Evolutionary conservation across 441 rosid genomes (phyloP), one percentile per base, ranked within the genome.

Genomic region (Arabidopsis hybrid): DNA sequence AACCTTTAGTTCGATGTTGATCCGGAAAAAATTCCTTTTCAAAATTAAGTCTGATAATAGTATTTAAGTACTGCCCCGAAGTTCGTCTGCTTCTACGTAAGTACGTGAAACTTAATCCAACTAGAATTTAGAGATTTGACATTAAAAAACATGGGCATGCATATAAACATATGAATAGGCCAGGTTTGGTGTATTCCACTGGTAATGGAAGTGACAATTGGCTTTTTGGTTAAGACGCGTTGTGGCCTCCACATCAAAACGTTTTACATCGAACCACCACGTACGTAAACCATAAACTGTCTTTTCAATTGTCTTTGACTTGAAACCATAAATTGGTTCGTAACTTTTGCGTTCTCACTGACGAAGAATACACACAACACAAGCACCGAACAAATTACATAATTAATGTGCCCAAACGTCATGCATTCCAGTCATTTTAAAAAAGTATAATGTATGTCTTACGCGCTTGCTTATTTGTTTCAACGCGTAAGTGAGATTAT

Each of bases 141-240:
- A 29, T 29, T 21, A 21, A 21, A 21, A 21, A 21, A 14, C 6
- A 60, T 21, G 26, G 26, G 26, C 26, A 5, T n/a, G 49, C 8
- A n/a, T 45, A 45, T 45, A 45, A 43, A 45, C 18, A 45, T 45
- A 45, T 43, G 14, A 6, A 46, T 46, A 46, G 31, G 8, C 49
- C 26, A 21, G 26, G 47, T 73, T 72, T 52, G 55, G 60, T 66
- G 47, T 60, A 21, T 21, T 67, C 40, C 68, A 68, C 63, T 39
- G 73, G 42, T 67, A 60, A 61, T 60, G 68, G 73, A 60, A 50
- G 21, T 50, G 45, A 55, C 53, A 7, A 67, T 31, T 74, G 40
- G 13, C 26, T 35, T 55, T 64, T 35, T 47, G 26, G 42, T 65
- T 60, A 51, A 51, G 69, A 61, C 69, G 69, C 64, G 79, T 68